phyloP scores from a whole-genome alignment of 1,139 yeast genomes.

The Protomyces inundatus region DNA sequence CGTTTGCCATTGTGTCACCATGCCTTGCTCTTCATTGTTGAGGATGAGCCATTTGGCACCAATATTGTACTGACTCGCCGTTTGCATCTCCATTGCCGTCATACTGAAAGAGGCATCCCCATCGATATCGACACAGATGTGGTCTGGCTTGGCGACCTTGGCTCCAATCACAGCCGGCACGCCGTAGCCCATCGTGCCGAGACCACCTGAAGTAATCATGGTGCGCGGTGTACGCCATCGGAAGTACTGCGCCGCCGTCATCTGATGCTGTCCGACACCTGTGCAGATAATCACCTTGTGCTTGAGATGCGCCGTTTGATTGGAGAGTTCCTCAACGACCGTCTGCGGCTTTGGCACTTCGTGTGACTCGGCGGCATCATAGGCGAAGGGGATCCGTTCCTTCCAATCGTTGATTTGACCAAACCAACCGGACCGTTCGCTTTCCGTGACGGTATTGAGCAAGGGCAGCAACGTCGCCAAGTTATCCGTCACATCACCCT shows the following conservation, averaged over 20 bases:
- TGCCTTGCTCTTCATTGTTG: slow-evolving; percentile 98
- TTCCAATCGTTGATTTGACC: slow-evolving; percentile 72
- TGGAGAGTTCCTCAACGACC: slow-evolving; percentile 69
- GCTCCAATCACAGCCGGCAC: slow-evolving; percentile 98
- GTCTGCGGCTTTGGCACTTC: slow-evolving; percentile 91
- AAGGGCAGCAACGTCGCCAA: slow-evolving; percentile 58
- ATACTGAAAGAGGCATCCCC: slow-evolving; percentile 98
- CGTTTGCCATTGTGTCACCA: slow-evolving; percentile 99
- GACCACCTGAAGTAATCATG: slow-evolving; percentile 94
- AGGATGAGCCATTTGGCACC: slow-evolving; percentile 84
- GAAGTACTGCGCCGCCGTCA: slow-evolving; percentile 99
- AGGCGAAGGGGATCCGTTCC: slow-evolving; percentile 74
- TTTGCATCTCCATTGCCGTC: slow-evolving; percentile 87
- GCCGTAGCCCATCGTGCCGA: slow-evolving; percentile 98
- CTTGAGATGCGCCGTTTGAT: slow-evolving; percentile 57
- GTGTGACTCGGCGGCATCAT: slow-evolving; percentile 69
- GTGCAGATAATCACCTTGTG: slow-evolving; percentile 83
- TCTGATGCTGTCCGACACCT: slow-evolving; percentile 99
- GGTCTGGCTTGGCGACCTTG: slow-evolving; percentile 91
- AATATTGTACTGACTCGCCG: slow-evolving; percentile 89
- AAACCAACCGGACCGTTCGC: slow-evolving; percentile 73
- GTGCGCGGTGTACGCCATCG: slow-evolving; percentile 88
- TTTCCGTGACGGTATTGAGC: slow-evolving; percentile 42
- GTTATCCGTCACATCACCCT: slow-evolving; percentile 87
- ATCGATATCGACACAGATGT: slow-evolving; percentile 90